These are phyloP conservation scores for Pseudozyma tsukubaensis DNA, from an alignment of 1,284 basidiomycete species.

Conservation along the genomic window DNA sequence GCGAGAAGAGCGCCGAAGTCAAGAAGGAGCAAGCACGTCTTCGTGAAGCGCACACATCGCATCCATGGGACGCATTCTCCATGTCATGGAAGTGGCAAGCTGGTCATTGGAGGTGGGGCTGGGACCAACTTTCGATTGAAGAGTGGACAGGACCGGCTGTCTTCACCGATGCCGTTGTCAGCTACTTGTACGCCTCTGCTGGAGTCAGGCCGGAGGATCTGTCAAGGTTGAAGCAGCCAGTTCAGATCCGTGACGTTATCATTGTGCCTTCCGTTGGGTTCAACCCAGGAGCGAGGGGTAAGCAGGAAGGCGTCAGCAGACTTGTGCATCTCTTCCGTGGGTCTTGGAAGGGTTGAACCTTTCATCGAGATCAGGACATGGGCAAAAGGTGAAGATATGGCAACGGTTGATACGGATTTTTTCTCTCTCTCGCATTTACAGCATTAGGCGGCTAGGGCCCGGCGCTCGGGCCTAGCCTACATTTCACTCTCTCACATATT, in stretches of 20 bases:
- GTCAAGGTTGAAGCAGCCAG: constrained; percentile 28
- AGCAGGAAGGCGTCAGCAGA: constrained; percentile 17
- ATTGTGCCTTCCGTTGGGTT: constrained; percentile 40
- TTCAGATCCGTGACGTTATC: constrained; percentile 47
- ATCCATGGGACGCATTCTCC: constrained; percentile 39
- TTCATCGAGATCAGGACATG: not conserved
- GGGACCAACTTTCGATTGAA: constrained; percentile 38
- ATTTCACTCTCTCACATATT: too few species aligned
- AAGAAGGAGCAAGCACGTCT: constrained; percentile 21
- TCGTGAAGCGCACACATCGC: constrained; percentile 11
- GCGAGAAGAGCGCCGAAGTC: constrained; percentile 16
- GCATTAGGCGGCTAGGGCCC: too few species aligned
- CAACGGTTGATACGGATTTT: too few species aligned
- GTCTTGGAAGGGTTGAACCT: constrained; percentile 36
- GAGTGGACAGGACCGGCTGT: constrained; percentile 55
- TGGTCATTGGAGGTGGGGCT: constrained; percentile 46
- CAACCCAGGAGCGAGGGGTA: constrained; percentile 20
- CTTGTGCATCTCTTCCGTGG: constrained; percentile 50
- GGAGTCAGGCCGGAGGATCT: constrained; percentile 49
- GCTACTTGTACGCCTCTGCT: constrained; percentile 45
- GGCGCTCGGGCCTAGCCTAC: too few species aligned
- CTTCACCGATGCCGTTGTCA: constrained; percentile 42
- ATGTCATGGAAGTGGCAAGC: constrained; percentile 50
- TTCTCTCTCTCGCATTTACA: too few species aligned
- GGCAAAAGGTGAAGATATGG: too few species aligned